Conservation (phyloP, 768 basidiomycete species). For the Mycena filopes region DNA sequence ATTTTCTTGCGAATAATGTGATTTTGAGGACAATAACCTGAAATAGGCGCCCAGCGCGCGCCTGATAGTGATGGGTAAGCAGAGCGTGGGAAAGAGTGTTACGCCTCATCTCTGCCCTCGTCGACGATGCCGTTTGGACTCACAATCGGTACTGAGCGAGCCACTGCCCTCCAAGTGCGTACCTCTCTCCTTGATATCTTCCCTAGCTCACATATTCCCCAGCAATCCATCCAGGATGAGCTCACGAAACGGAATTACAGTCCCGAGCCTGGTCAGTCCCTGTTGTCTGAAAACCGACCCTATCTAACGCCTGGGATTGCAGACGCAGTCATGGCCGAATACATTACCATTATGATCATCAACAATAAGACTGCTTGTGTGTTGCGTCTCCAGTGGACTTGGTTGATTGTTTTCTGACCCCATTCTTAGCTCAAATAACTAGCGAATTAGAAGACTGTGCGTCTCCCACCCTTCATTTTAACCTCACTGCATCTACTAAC, state of each 20-base stretch:
- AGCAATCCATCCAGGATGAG: conserved; percentile 87
- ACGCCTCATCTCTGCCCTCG: not conserved
- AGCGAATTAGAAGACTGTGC: conserved; percentile 86
- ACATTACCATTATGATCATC: conserved; percentile 94
- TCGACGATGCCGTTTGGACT: conserved; percentile 77
- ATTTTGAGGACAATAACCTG: too few relatives aligned
- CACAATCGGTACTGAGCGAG: conserved; percentile 83
- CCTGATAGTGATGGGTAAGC: conserved; percentile 9
- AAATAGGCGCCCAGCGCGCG: not conserved
- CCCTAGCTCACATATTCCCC: conserved; percentile 22
- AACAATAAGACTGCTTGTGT: conserved; percentile 86
- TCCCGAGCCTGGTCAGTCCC: conserved; percentile 72
- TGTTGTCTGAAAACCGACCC: conserved; percentile 21
- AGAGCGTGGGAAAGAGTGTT: conserved; percentile 5
- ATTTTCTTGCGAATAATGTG: too few relatives aligned
- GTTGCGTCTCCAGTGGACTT: conserved; percentile 38
- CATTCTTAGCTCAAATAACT: conserved; percentile 80
- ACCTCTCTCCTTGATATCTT: not conserved
- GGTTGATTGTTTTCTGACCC: conserved; percentile 25
- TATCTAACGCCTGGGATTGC: conserved; percentile 30
- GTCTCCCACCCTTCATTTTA: conserved; percentile 21
- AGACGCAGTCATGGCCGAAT: conserved; percentile 95
- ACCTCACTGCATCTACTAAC: conserved; percentile 9
- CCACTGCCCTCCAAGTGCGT: conserved; percentile 73
- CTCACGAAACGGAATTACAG: conserved; percentile 80